phyloP scores from a whole-genome alignment of 495 filamentous ascomycete genomes.

The Penicillium steckii region DNA sequence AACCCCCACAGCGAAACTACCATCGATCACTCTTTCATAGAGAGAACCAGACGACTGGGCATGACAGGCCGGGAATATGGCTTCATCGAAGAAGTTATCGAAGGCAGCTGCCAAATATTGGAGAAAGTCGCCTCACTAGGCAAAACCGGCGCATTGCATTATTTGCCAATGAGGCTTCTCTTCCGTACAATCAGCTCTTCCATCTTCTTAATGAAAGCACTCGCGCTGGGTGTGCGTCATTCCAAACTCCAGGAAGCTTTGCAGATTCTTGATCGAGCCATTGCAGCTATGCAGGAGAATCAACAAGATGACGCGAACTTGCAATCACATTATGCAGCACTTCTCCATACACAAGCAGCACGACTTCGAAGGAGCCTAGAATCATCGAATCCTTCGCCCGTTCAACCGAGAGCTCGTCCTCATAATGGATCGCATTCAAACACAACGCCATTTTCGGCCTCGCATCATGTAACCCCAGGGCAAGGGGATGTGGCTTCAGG shows the following conservation, averaged over 20 bases:
- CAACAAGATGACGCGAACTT: slow-evolving; percentile 39
- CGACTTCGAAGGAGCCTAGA: slow-evolving; percentile 19
- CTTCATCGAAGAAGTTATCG: slow-evolving; percentile 41
- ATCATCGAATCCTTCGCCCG: background rate
- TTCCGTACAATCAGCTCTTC: slow-evolving; percentile 38
- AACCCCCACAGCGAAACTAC: slow-evolving; percentile 4
- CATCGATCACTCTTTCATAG: slow-evolving; percentile 13
- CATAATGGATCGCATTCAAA: background rate
- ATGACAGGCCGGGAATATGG: slow-evolving; percentile 27
- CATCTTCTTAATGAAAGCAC: slow-evolving; percentile 41
- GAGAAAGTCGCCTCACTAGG: slow-evolving; percentile 16
- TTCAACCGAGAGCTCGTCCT: background rate
- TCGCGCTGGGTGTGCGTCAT: slow-evolving; percentile 35
- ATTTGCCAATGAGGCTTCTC: slow-evolving; percentile 36
- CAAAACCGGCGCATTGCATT: slow-evolving; percentile 18
- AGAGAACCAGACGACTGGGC: slow-evolving; percentile 8
- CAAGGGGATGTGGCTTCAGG: background rate
- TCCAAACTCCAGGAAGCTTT: slow-evolving; percentile 33
- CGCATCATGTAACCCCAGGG: background rate
- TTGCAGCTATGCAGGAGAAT: slow-evolving; percentile 28
- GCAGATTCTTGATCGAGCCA: slow-evolving; percentile 33
- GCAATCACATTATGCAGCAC: slow-evolving; percentile 32
- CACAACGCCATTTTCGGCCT: background rate
- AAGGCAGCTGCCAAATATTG: slow-evolving; percentile 32
- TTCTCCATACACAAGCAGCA: slow-evolving; percentile 28